Conservation (phyloP, 768 basidiomycete species). For the Agrocybe praecox region DNA sequence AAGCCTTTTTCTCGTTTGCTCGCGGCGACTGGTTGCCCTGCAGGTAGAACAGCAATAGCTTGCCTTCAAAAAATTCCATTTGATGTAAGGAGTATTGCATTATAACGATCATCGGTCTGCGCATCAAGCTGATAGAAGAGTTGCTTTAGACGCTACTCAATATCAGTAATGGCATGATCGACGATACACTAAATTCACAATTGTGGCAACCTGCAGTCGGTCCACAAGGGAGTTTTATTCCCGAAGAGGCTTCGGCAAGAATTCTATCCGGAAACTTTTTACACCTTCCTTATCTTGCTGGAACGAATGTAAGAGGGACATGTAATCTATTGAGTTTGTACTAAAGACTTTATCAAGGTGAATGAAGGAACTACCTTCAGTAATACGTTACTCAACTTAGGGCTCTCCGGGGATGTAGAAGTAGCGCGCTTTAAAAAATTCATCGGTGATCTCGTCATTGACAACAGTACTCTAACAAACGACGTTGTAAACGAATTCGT, state of each 20-base stretch:
- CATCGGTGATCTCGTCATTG: conserved; percentile 51
- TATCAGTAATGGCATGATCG: conserved; percentile 49
- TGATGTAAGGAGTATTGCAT: conserved; percentile 28
- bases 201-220: conserved; percentile 62
- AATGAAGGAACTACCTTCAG: conserved; percentile 58
- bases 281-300: conserved; percentile 56
- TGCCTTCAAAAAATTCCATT: conserved; percentile 51
- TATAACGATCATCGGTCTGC: not conserved
- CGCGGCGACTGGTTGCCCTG: conserved; percentile 45
- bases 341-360: conserved; percentile 30
- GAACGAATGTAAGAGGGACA: conserved; percentile 48
- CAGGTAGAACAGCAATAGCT: conserved; percentile 35
- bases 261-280: conserved; percentile 51
- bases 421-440: conserved; percentile 47
- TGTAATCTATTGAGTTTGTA: not conserved
- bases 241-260: conserved; percentile 45
- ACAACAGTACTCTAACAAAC: conserved; percentile 48
- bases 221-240: conserved; percentile 48
- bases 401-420: conserved; percentile 40
- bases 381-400: conserved; percentile 35
- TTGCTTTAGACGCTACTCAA: conserved; percentile 46
- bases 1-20: conserved; percentile 52
- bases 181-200: conserved; percentile 47
- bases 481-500: conserved; percentile 42
- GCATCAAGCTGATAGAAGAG: not conserved